Conservation (phyloP, 164 flowering plant genomes). For the Echeveria elegans region DNA sequence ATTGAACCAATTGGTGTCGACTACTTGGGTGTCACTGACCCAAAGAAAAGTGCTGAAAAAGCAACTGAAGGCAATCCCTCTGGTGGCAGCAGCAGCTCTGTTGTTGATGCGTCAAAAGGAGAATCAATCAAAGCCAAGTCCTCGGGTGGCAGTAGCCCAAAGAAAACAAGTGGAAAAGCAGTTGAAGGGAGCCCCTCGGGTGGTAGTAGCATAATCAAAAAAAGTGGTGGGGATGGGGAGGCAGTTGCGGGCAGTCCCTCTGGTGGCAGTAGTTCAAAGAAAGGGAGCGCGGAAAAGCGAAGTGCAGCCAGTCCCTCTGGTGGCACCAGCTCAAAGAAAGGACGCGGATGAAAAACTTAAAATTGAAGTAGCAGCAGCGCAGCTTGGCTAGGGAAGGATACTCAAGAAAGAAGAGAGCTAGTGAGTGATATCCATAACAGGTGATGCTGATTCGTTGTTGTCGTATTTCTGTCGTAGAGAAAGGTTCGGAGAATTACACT, state of each 20-base stretch:
- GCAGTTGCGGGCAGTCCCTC: neutral
- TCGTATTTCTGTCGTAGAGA: too few species aligned
- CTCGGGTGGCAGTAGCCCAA: neutral
- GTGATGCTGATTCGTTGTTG: too few species aligned
- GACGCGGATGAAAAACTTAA: neutral
- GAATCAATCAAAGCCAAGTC: neutral
- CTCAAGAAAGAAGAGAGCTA: neutral
- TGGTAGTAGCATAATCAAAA: too few species aligned
- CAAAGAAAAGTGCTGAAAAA: too few species aligned
- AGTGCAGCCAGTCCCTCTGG: neutral
- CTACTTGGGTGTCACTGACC: too few species aligned
- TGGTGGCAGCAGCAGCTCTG: neutral
- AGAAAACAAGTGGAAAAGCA: too few species aligned
- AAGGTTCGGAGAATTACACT: too few species aligned
- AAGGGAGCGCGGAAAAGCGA: neutral
- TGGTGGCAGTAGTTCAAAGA: neutral
- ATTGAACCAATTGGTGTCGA: too few species aligned
- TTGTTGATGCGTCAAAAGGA: neutral
- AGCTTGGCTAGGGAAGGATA: neutral
- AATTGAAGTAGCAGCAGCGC: too few species aligned
- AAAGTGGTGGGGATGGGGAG: neutral
- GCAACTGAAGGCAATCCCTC: neutral
- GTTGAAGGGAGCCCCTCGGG: too few species aligned
- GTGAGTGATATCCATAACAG: too few species aligned
- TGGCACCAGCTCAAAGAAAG: neutral